These are phyloP conservation scores for Tylopilus felleus DNA, from an alignment of 768 basidiomycete species.

Conservation along the genomic window DNA sequence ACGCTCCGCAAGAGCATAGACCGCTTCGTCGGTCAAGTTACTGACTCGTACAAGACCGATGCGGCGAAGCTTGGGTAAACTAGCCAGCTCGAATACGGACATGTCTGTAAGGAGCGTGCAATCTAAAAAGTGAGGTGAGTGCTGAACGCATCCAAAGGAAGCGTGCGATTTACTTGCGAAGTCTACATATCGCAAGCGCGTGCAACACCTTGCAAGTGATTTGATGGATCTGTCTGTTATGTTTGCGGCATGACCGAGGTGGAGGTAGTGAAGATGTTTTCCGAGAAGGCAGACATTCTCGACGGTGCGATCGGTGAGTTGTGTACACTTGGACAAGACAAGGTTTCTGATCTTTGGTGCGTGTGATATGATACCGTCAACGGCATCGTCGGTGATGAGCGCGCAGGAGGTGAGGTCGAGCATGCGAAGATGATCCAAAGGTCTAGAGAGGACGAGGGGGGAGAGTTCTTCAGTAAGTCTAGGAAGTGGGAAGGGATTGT, in stretches of 20 bases:
- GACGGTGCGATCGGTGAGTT: conserved; percentile 78
- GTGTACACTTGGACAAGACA: conserved; percentile 79
- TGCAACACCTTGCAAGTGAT: conserved; percentile 80
- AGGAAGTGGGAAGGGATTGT: conserved; percentile 42
- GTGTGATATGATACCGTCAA: conserved; percentile 78
- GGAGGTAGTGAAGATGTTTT: conserved; percentile 91
- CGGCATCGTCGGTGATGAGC: conserved; percentile 74
- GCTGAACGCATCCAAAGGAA: not conserved
- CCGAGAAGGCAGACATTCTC: conserved; percentile 84
- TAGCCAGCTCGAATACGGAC: conserved; percentile 88
- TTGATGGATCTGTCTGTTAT: conserved; percentile 90
- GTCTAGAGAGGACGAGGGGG: conserved; percentile 59
- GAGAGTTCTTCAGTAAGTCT: conserved; percentile 46
- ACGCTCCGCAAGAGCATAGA: conserved; percentile 83
- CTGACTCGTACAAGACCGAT: conserved; percentile 93
- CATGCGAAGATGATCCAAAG: conserved; percentile 86
- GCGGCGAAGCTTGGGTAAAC: conserved; percentile 84
- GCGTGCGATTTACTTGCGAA: conserved; percentile 73
- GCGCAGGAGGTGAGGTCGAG: conserved; percentile 88
- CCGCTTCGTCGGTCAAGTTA: conserved; percentile 91
- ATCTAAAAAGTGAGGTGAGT: conserved; percentile 44
- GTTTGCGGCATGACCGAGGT: conserved; percentile 86
- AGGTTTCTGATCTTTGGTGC: conserved; percentile 84
- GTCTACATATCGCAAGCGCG: conserved; percentile 90
- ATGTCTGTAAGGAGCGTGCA: conserved; percentile 87